Evolutionary conservation across 768 basidiomycete genomes (phyloP).

Genomic region (Lentinus brumalis): DNA sequence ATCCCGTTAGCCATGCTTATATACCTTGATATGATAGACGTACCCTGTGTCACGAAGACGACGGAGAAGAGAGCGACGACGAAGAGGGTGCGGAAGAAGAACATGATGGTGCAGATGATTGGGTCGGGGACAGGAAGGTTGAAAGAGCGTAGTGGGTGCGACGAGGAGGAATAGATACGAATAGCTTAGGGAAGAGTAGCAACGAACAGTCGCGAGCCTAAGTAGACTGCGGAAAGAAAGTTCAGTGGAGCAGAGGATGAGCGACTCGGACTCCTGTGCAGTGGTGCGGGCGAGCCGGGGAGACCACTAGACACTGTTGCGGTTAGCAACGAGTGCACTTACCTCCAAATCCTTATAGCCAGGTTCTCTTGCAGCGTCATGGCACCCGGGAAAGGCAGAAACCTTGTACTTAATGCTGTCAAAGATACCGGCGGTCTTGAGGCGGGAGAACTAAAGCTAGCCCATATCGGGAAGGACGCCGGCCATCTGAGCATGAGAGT

Average conservation of each 20-base stretch:
- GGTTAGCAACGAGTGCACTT: slow-evolving; percentile 4
- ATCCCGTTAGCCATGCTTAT: background rate
- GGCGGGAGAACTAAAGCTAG: slow-evolving; percentile 10
- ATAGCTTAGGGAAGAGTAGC: slow-evolving; percentile 15
- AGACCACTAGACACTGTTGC: slow-evolving; percentile 12
- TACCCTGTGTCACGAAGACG: slow-evolving; percentile 12
- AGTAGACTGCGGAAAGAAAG: slow-evolving; percentile 6
- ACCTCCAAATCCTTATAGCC: slow-evolving; percentile 8
- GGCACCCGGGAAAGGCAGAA: background rate
- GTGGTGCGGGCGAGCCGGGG: slow-evolving; percentile 1
- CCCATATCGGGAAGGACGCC: slow-evolving; percentile 5
- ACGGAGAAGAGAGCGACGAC: slow-evolving; percentile 20
- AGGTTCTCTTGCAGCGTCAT: background rate
- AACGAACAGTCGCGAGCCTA: slow-evolving; percentile 1
- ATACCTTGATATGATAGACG: background rate
- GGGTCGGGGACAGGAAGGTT: slow-evolving; percentile 9
- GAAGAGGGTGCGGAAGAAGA: slow-evolving; percentile 23
- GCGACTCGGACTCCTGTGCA: background rate
- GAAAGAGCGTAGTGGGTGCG: slow-evolving; percentile 20
- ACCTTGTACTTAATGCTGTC: slow-evolving; percentile 15
- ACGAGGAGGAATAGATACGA: slow-evolving; percentile 22
- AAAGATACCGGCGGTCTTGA: background rate
- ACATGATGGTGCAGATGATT: background rate
- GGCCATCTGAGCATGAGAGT: background rate
- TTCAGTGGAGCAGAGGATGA: slow-evolving; percentile 1